Percentiles rank a stretch among this genome's conserved stretches.
These are phyloP conservation scores for Volvariella surrecta DNA, from an alignment of 1,284 basidiomycete genomes.

Conservation along the genomic window DNA sequence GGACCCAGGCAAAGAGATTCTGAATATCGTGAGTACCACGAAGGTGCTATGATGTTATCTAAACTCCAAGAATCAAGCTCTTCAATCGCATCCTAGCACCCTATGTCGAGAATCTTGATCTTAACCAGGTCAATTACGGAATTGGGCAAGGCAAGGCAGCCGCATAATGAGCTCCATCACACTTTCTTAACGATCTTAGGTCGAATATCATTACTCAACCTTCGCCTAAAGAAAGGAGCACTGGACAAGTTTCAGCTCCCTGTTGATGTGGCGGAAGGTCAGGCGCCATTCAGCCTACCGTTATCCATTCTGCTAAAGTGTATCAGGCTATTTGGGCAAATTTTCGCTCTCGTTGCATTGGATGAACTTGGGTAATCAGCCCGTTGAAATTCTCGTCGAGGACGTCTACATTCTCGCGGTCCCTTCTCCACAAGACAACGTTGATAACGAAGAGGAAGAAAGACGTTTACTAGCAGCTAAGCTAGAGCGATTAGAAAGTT, in stretches of 20 bases:
- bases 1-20: slow-evolving; percentile 69
- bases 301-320: no score
- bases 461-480: slow-evolving; percentile 79
- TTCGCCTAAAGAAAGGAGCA: slow-evolving; percentile 89
- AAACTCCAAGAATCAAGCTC: slow-evolving; percentile 34
- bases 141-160: slow-evolving; percentile 72
- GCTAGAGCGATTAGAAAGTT: slow-evolving; percentile 81
- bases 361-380: slow-evolving; percentile 90
- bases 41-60: no score
- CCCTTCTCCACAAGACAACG: slow-evolving; percentile 65
- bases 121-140: slow-evolving; percentile 92
- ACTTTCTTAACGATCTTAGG: slow-evolving; percentile 37
- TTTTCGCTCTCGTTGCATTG: slow-evolving; percentile 93
- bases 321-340: slow-evolving; percentile 88
- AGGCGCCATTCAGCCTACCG: slow-evolving; percentile 6
- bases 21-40: slow-evolving; percentile 52
- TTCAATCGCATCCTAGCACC: slow-evolving; percentile 92
- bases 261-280: slow-evolving; percentile 92
- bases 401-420: slow-evolving; percentile 95
- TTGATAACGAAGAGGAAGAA: slow-evolving; percentile 85
- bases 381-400: slow-evolving; percentile 88
- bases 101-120: slow-evolving; percentile 95
- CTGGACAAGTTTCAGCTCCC: slow-evolving; percentile 96
- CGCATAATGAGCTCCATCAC: background rate
- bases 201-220: slow-evolving; percentile 72